phyloP scores from a whole-genome alignment of 176 grass and related monocot genomes.

The Musa schizocarpa region DNA sequence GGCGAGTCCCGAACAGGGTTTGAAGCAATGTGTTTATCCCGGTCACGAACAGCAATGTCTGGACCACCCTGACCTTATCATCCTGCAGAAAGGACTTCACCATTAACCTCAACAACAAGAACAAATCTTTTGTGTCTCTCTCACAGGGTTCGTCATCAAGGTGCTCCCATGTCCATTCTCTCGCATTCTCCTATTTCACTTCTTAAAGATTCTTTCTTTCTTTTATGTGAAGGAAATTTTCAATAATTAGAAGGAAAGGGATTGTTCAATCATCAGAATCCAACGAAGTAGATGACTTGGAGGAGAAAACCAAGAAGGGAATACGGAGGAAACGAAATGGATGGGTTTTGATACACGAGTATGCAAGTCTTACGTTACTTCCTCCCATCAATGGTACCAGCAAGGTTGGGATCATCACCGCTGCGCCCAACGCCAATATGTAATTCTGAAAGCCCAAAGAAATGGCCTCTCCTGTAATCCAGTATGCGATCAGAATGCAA shows the following conservation, averaged over 20 bases:
- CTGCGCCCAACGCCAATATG: constrained; percentile 74
- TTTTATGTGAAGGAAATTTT: background rate
- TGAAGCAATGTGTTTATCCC: constrained; percentile 97
- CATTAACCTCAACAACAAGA: background rate
- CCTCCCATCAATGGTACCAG: constrained; percentile 90
- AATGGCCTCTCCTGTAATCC: constrained; percentile 60
- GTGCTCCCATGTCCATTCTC: background rate
- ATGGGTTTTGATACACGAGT: background rate
- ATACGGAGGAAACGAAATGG: too few relatives aligned
- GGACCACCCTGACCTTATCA: constrained; percentile 91
- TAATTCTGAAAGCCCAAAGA: constrained; percentile 93
- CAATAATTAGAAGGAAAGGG: background rate
- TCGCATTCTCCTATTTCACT: background rate
- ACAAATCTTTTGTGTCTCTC: background rate
- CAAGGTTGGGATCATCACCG: constrained; percentile 79
- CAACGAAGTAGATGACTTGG: too few relatives aligned
- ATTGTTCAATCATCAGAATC: background rate
- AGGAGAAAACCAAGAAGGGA: too few relatives aligned
- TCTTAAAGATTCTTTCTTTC: background rate
- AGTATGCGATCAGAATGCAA: background rate
- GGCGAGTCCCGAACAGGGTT: constrained; percentile 84
- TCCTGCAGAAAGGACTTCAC: constrained; percentile 30
- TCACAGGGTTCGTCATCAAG: background rate
- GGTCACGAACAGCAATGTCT: constrained; percentile 91
- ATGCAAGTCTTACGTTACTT: constrained; percentile 47